Evolutionary conservation across 1,139 yeast genomes (phyloP).

Genomic region (Yamadazyma oceani): DNA sequence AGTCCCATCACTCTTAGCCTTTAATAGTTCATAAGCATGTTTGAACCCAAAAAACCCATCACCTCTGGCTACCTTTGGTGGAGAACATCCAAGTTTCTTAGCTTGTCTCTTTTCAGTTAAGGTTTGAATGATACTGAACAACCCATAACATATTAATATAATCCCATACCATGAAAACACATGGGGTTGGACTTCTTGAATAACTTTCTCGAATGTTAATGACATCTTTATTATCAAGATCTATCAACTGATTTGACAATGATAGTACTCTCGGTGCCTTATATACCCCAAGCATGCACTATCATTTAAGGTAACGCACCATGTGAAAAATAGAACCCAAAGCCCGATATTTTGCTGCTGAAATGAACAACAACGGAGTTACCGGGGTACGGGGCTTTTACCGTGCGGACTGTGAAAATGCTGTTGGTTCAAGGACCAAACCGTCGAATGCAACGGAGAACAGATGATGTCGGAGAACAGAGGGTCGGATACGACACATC

Average conservation of each 20-base stretch:
- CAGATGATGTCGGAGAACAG: too few species aligned
- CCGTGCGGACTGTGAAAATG: too few species aligned
- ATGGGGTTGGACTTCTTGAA: background rate
- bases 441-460: too few species aligned
- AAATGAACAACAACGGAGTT: background rate
- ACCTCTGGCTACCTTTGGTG: constrained; percentile 7
- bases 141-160: background rate
- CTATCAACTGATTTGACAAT: too few species aligned
- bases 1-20: constrained; percentile 23
- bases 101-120: constrained; percentile 2
- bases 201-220: background rate
- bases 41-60: constrained; percentile 28
- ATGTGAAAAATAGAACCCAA: background rate
- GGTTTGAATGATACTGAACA: background rate
- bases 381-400: background rate
- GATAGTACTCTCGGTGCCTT: too few species aligned
- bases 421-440: too few species aligned
- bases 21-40: constrained; percentile 16
- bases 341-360: too few species aligned
- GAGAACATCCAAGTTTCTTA: constrained; percentile 22
- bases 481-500: too few species aligned
- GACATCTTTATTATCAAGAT: too few species aligned
- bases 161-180: constrained; percentile 5
- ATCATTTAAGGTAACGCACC: background rate
- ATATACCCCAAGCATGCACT: too few species aligned